Base-by-base conservation (phyloP, 371 early-diverging fungal species). In the Syncephalastrum racemosum region DNA sequence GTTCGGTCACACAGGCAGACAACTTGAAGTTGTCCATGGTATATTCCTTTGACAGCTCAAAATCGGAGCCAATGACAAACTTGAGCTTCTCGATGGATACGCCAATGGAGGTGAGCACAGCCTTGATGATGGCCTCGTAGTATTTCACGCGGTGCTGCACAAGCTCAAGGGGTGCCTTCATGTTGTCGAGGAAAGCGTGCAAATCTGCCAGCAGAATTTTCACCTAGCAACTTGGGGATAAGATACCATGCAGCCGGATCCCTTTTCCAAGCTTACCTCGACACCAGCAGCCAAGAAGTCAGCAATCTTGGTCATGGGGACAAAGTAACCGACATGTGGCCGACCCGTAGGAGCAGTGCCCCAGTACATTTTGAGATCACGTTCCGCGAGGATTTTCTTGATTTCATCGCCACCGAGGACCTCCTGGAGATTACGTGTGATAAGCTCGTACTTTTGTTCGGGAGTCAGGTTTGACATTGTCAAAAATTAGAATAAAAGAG, bases 301-400 rank as follows among this genome's bases (percentile, higher is more conserved):
- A 22, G 95, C 96, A 71, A 99, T 87, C 84, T 99, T 99, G 59
- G 93, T 74, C 88, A 99, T 91, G 13, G 99, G 92, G 7, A 99
- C 94, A 85, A 96, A 98, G 85, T 99, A 99, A 51, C 95, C 99
- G 64, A 99, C 85, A 70, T 99, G 99, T 23, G 98, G 98, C 70
- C 88, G 90, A 56, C 99, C 99, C 4, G 99, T 99, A 6, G 99
- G 90, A 18, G 99, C 99, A 24, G 99, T 99, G 47, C 99, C 99
- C 99, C 99, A 99, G 87, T 99, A 99, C 66, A 99, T 75, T 60
- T 89, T 93, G 40, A 99, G 73, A 73, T 97, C 92, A 53, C 99
- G 87, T 70, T 95, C 93, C 3, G 74, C 76, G 18, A 99, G 84
- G 50, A 96, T 84, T 60, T 89, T 81, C 63, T 90, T 85, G 46